Evolutionary conservation across 73 alveolate genomes (phyloP), one percentile per base, ranked within the genome.

Genomic region (Paramecium sonneborni): DNA sequence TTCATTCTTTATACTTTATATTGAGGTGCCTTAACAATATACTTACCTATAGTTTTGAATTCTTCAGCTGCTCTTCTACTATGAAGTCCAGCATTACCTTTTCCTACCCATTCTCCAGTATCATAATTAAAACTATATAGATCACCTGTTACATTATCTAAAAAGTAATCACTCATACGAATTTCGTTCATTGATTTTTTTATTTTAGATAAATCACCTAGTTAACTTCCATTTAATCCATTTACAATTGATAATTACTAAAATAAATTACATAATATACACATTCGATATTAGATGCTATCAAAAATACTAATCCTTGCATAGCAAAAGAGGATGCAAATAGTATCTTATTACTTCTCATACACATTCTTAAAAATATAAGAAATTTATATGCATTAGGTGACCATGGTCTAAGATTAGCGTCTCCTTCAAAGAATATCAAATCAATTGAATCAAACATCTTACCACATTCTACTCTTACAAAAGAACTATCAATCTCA

Each of bases 91-190:
- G 95, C 95, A 93, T 97, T 97, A 76, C 98, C 98, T 43, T 92
- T 72, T 5, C 99, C 98, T 9, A 93, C 94, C 99, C 99, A 97
- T 74, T 92, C 93, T 21, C 95, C 93, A 14, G 88, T 93, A 35
- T 92, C 97, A 44, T 89, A 82, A 38, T 93, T 88, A 92, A 95
- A 97, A 48, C 93, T 96, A 74, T 96, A 93, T 56, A 86, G 94
- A 95, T 97, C 99, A 5, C 99, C 99, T 86, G 98, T 96, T 32
- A 95, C 94, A 82, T 94, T 96, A 88, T 97, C 99, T 24, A 97
- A 93, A 92, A 96, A 97, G 38, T 93, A 96, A 46, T 96, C 95
- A 70, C 87, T 84, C 57, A 70, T 74, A 39, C 94, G 93, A 8
- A 93, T 39, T 30, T 88, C 94, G 56, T 84, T 86, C 43, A 95